Percentiles rank a stretch among this genome's conserved stretches.
These are phyloP conservation scores for Candida berthetii DNA, from an alignment of 805 yeast genomes.

Conservation along the genomic window DNA sequence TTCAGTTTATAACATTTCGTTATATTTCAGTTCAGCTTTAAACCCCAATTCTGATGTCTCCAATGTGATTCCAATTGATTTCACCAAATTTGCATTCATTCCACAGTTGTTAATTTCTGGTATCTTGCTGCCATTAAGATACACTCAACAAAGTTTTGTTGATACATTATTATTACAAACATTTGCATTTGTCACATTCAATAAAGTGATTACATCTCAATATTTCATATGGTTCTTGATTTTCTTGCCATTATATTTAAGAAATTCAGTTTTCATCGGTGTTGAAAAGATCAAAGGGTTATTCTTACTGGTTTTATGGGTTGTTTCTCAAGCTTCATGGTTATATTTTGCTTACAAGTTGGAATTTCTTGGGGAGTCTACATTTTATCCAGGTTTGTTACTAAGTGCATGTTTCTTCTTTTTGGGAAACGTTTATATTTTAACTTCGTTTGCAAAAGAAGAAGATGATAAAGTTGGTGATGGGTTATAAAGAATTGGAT, in stretches of 20 bases:
- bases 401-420: conserved; percentile 53
- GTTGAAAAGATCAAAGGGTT: conserved; percentile 30
- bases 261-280: conserved; percentile 32
- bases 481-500: too few relatives aligned
- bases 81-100: conserved; percentile 63
- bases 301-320: conserved; percentile 50
- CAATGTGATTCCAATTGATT: conserved; percentile 12
- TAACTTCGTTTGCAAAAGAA: conserved; percentile 13
- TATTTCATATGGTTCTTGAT: conserved; percentile 94
- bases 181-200: conserved; percentile 68
- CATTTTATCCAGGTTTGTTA: conserved; percentile 57
- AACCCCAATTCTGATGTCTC: not conserved
- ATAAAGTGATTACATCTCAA: conserved; percentile 88
- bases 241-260: conserved; percentile 68
- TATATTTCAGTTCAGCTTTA: conserved; percentile 53
- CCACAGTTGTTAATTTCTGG: conserved; percentile 71
- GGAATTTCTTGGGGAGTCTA: conserved; percentile 70
- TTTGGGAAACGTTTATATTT: conserved; percentile 50
- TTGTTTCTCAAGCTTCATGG: conserved; percentile 71
- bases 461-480: too few relatives aligned
- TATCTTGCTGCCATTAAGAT: conserved; percentile 48
- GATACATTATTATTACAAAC: conserved; percentile 70
- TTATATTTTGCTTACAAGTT: conserved; percentile 67
- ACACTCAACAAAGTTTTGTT: conserved; percentile 36
- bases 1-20: conserved; percentile 72